Evolutionary conservation across 257 asterid species (phyloP).

Genomic region (Verbena officinalis): DNA sequence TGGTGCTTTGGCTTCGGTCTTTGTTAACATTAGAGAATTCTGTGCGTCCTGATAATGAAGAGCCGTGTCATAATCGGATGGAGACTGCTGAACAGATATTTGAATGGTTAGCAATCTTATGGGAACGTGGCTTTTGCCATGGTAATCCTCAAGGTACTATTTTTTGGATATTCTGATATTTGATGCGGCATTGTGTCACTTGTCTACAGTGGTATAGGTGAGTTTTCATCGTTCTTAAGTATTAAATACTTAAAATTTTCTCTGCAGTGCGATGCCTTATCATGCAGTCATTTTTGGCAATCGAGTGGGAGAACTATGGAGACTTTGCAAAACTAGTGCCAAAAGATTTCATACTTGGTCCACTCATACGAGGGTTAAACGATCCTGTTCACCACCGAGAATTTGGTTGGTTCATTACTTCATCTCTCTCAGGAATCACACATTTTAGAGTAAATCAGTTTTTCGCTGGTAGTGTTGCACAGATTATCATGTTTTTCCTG

Average conservation of each 20-base stretch:
- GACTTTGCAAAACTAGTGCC: slow-evolving; percentile 59
- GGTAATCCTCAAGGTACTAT: slow-evolving; percentile 87
- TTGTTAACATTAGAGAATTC: slow-evolving; percentile 44
- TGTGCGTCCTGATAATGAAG: slow-evolving; percentile 39
- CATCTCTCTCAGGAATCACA: slow-evolving; percentile 22
- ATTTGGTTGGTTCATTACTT: slow-evolving; percentile 73
- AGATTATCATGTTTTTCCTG: slow-evolving; percentile 23
- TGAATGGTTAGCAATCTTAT: slow-evolving; percentile 79
- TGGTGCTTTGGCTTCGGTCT: slow-evolving; percentile 69
- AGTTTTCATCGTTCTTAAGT: slow-evolving; percentile 22
- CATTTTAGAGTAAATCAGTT: slow-evolving; percentile 20
- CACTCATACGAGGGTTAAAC: slow-evolving; percentile 77
- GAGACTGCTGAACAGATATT: slow-evolving; percentile 57
- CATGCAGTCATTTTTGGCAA: slow-evolving; percentile 82
- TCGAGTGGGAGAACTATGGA: slow-evolving; percentile 64
- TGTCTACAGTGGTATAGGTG: slow-evolving; percentile 20
- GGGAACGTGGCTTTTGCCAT: slow-evolving; percentile 95
- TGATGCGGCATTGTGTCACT: slow-evolving; percentile 19
- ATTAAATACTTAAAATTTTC: slow-evolving; percentile 14
- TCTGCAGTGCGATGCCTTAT: slow-evolving; percentile 81
- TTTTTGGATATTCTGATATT: slow-evolving; percentile 14
- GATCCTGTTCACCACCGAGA: slow-evolving; percentile 94
- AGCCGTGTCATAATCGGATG: slow-evolving; percentile 49
- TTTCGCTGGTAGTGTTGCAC: slow-evolving; percentile 20
- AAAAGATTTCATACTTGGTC: slow-evolving; percentile 71